Conservation (phyloP, 1,284 basidiomycete genomes). For the Cutaneotrichosporon mucoides region DNA sequence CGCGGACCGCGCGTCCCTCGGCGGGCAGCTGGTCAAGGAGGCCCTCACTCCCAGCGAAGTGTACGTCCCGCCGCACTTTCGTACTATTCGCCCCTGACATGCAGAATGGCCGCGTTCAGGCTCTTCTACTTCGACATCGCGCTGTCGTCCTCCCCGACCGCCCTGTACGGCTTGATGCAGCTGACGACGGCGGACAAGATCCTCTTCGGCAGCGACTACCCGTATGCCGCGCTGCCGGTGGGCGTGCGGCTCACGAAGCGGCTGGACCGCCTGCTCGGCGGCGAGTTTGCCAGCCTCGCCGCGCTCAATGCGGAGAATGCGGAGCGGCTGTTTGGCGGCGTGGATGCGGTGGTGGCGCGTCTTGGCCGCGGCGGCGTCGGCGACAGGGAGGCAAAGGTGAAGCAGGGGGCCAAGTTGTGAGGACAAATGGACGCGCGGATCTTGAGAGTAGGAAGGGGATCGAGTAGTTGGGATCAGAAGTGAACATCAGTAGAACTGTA, state of each 20-base stretch:
- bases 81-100: too few relatives aligned
- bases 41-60: not conserved
- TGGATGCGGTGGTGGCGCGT: not conserved
- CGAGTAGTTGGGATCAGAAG: too few relatives aligned
- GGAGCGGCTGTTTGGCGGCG: not conserved
- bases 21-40: not conserved
- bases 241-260: constrained; percentile 2
- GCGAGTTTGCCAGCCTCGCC: not conserved
- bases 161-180: constrained; percentile 3
- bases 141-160: not conserved
- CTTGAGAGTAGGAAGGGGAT: too few relatives aligned
- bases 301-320: not conserved
- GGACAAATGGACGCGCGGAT: too few relatives aligned
- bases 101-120: not conserved
- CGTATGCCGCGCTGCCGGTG: not conserved
- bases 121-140: constrained; percentile 9
- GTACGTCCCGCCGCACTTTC: too few relatives aligned
- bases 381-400: too few relatives aligned
- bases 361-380: not conserved
- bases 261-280: not conserved
- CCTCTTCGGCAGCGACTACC: constrained; percentile 7
- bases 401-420: too few relatives aligned
- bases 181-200: constrained; percentile 6
- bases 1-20: not conserved
- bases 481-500: too few relatives aligned